Conservation (phyloP, 805 yeast species). For the Saccharomycopsis microspora region DNA sequence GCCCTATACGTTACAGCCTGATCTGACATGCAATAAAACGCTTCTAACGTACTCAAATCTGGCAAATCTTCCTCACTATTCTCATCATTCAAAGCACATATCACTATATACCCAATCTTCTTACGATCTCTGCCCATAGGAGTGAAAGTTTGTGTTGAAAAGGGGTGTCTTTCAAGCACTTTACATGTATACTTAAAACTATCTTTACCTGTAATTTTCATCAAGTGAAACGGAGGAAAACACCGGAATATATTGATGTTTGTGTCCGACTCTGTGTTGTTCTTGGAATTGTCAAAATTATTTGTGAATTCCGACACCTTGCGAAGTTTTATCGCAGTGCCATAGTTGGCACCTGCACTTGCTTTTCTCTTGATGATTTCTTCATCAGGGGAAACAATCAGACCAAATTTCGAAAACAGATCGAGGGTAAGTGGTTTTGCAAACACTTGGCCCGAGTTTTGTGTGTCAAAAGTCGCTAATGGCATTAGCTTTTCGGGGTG, state of each 20-base stretch:
- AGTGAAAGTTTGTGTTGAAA: slow-evolving; percentile 77
- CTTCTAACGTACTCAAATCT: slow-evolving; percentile 45
- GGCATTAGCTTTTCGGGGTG: too few species aligned
- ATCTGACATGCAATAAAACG: slow-evolving; percentile 69
- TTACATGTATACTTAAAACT: slow-evolving; percentile 34
- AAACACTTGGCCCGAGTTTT: background rate
- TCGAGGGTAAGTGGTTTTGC: slow-evolving; percentile 9
- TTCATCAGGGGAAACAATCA: slow-evolving; percentile 15
- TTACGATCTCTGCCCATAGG: slow-evolving; percentile 75
- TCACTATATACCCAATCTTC: slow-evolving; percentile 57
- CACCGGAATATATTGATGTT: slow-evolving; percentile 81
- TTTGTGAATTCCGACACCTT: slow-evolving; percentile 61
- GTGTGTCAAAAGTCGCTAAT: too few species aligned
- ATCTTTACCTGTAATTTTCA: slow-evolving; percentile 18
- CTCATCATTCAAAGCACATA: slow-evolving; percentile 52
- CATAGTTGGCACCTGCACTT: slow-evolving; percentile 60
- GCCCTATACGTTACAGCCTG: slow-evolving; percentile 85
- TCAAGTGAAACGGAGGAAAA: slow-evolving; percentile 58
- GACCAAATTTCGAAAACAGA: slow-evolving; percentile 12
- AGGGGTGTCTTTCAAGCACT: slow-evolving; percentile 87
- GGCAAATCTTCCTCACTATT: slow-evolving; percentile 32
- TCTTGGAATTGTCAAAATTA: slow-evolving; percentile 34
- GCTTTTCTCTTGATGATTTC: slow-evolving; percentile 2
- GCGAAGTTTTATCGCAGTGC: slow-evolving; percentile 77
- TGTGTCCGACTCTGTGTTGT: slow-evolving; percentile 30